These are phyloP conservation scores for Phytophthora citrophthora DNA, from an alignment of 352 stramenopile species.

Conservation along the genomic window DNA sequence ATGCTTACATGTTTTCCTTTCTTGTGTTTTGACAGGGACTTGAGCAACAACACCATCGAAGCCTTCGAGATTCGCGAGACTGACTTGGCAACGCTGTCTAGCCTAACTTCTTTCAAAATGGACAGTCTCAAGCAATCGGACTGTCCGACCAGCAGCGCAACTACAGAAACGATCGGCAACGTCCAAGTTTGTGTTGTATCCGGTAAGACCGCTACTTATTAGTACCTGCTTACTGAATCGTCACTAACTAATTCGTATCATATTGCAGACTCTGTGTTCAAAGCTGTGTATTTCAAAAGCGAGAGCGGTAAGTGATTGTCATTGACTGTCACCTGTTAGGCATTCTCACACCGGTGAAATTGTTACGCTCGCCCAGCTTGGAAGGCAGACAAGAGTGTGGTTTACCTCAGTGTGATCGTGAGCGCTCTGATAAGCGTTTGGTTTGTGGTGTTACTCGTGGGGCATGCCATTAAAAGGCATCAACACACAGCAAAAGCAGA, in stretches of 20 bases:
- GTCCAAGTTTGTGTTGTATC: slow-evolving; percentile 40
- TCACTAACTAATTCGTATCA: not conserved
- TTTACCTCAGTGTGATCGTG: slow-evolving; percentile 36
- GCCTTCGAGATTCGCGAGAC: slow-evolving; percentile 34
- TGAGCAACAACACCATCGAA: slow-evolving; percentile 46
- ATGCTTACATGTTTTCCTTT: no score
- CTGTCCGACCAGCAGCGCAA: slow-evolving; percentile 34
- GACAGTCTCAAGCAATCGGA: slow-evolving; percentile 28
- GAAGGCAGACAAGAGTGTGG: slow-evolving; percentile 17
- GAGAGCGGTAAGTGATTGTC: slow-evolving; percentile 22
- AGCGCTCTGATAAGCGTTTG: slow-evolving; percentile 44
- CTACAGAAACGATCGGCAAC: slow-evolving; percentile 29
- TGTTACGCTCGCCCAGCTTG: slow-evolving; percentile 17
- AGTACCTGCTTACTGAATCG: not conserved
- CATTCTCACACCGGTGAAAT: not conserved
- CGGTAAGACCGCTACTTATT: slow-evolving; percentile 12
- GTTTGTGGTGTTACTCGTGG: slow-evolving; percentile 38
- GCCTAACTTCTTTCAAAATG: slow-evolving; percentile 32
- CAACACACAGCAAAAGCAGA: slow-evolving; percentile 13
- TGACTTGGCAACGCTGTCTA: slow-evolving; percentile 30
- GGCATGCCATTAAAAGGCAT: slow-evolving; percentile 23
- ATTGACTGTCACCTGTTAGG: not conserved
- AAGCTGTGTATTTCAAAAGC: slow-evolving; percentile 18
- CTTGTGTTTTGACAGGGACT: slow-evolving; percentile 22
- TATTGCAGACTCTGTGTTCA: slow-evolving; percentile 22